Evolutionary conservation across 2,329 filamentous ascomycete genomes (phyloP).

Genomic region (Diaporthe caulivora): DNA sequence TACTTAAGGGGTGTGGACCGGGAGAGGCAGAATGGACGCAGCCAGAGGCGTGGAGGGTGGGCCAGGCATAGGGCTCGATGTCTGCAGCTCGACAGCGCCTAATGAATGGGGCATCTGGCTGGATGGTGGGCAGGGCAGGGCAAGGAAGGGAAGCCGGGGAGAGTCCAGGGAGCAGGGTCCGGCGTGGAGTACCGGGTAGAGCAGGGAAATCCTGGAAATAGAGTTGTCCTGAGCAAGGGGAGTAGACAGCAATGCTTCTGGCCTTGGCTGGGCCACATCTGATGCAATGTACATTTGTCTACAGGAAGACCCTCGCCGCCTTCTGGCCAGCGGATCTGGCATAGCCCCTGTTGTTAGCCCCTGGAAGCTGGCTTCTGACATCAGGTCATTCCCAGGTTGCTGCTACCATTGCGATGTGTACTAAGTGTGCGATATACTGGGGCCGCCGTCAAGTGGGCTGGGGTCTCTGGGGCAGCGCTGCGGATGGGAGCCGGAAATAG

Average conservation of each 20-base stretch:
- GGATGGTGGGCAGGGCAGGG: slow-evolving; percentile 15
- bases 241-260: slow-evolving; percentile 28
- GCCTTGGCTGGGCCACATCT: slow-evolving; percentile 25
- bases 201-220: slow-evolving; percentile 17
- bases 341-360: slow-evolving; percentile 5
- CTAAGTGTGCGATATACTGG: slow-evolving; percentile 3
- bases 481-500: slow-evolving; percentile 21
- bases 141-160: slow-evolving; percentile 15
- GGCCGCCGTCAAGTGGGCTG: slow-evolving; percentile 26
- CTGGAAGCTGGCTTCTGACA: slow-evolving; percentile 28
- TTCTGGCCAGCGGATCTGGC: neutral
- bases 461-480: slow-evolving; percentile 16
- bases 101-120: slow-evolving; percentile 20
- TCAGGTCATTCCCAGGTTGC: slow-evolving; percentile 21
- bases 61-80: slow-evolving; percentile 31
- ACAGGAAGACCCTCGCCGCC: neutral
- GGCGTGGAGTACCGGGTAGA: slow-evolving; percentile 14
- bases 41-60: slow-evolving; percentile 7
- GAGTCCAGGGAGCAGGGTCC: slow-evolving; percentile 10
- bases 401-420: slow-evolving; percentile 8
- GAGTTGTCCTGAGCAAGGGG: slow-evolving; percentile 25
- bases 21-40: slow-evolving; percentile 18
- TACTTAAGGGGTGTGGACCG: slow-evolving; percentile 29
- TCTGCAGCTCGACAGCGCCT: slow-evolving; percentile 35
- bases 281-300: slow-evolving; percentile 30